phyloP scores from a whole-genome alignment of 306 rosid species.

The Gastrolobium bilobum region DNA sequence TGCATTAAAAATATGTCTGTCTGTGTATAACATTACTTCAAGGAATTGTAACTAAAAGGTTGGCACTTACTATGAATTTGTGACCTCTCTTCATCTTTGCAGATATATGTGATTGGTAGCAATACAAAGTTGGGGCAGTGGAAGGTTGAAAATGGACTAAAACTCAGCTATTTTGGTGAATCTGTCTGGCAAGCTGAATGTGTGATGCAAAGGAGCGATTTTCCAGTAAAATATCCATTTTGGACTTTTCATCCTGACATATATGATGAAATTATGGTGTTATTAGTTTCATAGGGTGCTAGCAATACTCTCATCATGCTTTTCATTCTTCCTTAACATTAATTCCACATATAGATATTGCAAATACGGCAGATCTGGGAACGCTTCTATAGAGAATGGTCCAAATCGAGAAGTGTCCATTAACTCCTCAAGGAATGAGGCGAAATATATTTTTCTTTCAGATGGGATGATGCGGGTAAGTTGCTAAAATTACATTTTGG shows the following conservation, averaged over 20 bases:
- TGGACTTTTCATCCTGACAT: slow-evolving; percentile 37
- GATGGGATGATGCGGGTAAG: slow-evolving; percentile 95
- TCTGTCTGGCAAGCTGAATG: slow-evolving; percentile 87
- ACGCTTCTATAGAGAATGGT: slow-evolving; percentile 71
- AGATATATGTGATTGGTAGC: slow-evolving; percentile 85
- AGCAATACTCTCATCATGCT: slow-evolving; percentile 25
- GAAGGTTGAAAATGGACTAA: slow-evolving; percentile 75
- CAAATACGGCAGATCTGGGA: slow-evolving; percentile 73
- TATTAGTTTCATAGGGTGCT: slow-evolving; percentile 40
- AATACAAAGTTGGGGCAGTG: slow-evolving; percentile 79
- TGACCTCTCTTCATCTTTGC: slow-evolving; percentile 49
- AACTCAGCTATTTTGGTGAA: slow-evolving; percentile 83
- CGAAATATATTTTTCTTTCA: slow-evolving; percentile 70
- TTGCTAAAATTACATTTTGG: slow-evolving; percentile 34
- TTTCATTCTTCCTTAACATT: slow-evolving; percentile 63
- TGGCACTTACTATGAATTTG: slow-evolving; percentile 33
- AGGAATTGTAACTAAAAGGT: slow-evolving; percentile 32
- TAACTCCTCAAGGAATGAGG: slow-evolving; percentile 65
- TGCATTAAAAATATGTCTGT: slow-evolving; percentile 32
- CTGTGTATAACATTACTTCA: slow-evolving; percentile 13
- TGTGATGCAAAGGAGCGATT: slow-evolving; percentile 68
- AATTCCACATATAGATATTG: slow-evolving; percentile 83
- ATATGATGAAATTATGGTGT: slow-evolving; percentile 22
- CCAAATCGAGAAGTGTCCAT: slow-evolving; percentile 72
- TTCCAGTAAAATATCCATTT: slow-evolving; percentile 87